Conservation (phyloP, 371 early-diverging fungal species). For the Nosema muscidifuracis region DNA sequence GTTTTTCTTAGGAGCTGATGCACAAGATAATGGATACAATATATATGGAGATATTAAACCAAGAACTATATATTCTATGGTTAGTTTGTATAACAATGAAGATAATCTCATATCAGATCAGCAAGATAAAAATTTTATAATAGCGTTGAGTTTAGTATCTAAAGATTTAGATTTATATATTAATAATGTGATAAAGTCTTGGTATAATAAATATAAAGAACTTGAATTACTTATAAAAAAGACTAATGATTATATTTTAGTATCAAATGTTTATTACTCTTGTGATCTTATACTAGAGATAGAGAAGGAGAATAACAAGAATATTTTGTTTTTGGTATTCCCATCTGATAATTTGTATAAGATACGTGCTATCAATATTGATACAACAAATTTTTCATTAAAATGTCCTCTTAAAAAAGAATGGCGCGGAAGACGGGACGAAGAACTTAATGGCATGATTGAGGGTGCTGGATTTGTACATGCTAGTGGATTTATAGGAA, state of each 20-base stretch:
- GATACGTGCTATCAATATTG: slow-evolving; percentile 68
- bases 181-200: slow-evolving; percentile 15
- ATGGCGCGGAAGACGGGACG: slow-evolving; percentile 87
- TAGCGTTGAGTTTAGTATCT: slow-evolving; percentile 47
- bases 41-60: slow-evolving; percentile 33
- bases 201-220: slow-evolving; percentile 19
- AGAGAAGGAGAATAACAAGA: slow-evolving; percentile 28
- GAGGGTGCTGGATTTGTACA: slow-evolving; percentile 84
- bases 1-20: slow-evolving; percentile 60
- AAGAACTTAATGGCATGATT: slow-evolving; percentile 71
- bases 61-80: slow-evolving; percentile 49
- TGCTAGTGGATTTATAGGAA: slow-evolving; percentile 70
- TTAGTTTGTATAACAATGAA: neutral
- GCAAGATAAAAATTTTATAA: slow-evolving; percentile 34
- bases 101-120: neutral
- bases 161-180: slow-evolving; percentile 50
- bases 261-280: slow-evolving; percentile 11
- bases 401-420: slow-evolving; percentile 78
- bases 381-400: slow-evolving; percentile 72
- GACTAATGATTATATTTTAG: slow-evolving; percentile 21
- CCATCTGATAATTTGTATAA: slow-evolving; percentile 15
- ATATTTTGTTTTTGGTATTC: slow-evolving; percentile 46
- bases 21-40: slow-evolving; percentile 60
- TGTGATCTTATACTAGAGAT: slow-evolving; percentile 31
- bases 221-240: slow-evolving; percentile 14